Base-by-base conservation (phyloP, 1,284 basidiomycete genomes). In the Microbotryomycetes sp. region DNA sequence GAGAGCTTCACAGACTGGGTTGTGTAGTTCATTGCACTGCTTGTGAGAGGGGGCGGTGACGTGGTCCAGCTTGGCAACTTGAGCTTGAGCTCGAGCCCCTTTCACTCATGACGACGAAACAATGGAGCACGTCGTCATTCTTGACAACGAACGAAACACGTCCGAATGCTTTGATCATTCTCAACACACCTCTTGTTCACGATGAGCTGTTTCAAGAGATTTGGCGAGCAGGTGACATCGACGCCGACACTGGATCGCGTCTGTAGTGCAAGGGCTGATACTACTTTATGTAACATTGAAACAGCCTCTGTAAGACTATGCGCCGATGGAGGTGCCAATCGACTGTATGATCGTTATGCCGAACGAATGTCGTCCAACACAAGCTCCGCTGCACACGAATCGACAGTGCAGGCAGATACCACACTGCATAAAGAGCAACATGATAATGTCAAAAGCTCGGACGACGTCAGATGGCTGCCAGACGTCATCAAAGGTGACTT, bases 271-370 rank as follows among this genome's bases (percentile, higher is more conserved):
- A 7, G 31, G 19, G 22, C 77, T 63, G 82, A 79, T 61, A 16
- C 46, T 72, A 76, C 68, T 28, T 55, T 63, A 12, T 63, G 77
- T 58, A n/a, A 71, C 51, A 25, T 15, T 7, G 12, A 2, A 32
- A 7, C 66, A 66, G 75, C 75, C 4, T 66, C 63, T 15, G 32
- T 74, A 15, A 66, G 77, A 16, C 70, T 79, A 32, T 98, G 93
- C 74, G 94, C 94, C 0, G 94, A 97, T 72, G 94, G 94, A 19
- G 94, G 92, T 49, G 90, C 89, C 2, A 98, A 98, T 76, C 81
- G 89, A 23, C 78, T 97, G 25, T 82, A 85, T 68, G 90, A 94
- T 71, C 71, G 80, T 16, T 76, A 88, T 62, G 64, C 63, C 45
- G 62, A 58, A 22, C 60, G 64, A 25, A 60, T 68, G 23, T 31